phyloP scores from a whole-genome alignment of 345 rosid species.

The Laguncularia racemosa region DNA sequence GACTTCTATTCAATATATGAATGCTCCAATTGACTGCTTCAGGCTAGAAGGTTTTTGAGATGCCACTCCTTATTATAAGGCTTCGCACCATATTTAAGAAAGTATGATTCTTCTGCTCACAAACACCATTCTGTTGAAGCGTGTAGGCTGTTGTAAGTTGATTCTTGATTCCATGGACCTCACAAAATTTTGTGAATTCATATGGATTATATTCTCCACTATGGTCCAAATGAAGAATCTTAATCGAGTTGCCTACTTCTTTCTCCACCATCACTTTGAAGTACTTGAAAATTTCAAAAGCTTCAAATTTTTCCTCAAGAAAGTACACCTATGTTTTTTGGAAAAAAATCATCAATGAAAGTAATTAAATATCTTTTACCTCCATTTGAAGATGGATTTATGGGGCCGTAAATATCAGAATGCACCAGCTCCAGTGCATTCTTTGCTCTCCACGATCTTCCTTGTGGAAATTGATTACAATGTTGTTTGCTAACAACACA shows the following conservation, averaged over 20 bases:
- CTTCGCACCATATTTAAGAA: constrained; percentile 5
- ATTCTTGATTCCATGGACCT: neutral
- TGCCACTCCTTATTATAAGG: neutral
- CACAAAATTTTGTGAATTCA: neutral
- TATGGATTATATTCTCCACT: neutral
- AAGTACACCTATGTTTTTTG: constrained; percentile 2
- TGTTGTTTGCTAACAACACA: too few species aligned
- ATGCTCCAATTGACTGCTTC: neutral
- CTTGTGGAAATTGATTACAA: too few species aligned
- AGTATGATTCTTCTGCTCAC: neutral
- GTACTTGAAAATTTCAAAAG: neutral
- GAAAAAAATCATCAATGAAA: too few species aligned
- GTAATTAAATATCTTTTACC: too few species aligned
- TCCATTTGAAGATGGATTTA: too few species aligned
- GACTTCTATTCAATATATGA: constrained; percentile 6
- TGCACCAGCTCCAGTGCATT: too few species aligned
- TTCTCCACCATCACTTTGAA: too few species aligned
- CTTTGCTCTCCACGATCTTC: too few species aligned
- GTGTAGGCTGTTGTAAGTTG: neutral
- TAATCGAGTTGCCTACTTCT: neutral
- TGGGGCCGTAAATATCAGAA: too few species aligned
- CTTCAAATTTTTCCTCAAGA: neutral
- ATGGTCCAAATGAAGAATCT: neutral
- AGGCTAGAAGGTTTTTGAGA: neutral
- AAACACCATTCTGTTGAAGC: constrained; percentile 3